Conservation (phyloP, 768 basidiomycete genomes). For the Galerina marginata region DNA sequence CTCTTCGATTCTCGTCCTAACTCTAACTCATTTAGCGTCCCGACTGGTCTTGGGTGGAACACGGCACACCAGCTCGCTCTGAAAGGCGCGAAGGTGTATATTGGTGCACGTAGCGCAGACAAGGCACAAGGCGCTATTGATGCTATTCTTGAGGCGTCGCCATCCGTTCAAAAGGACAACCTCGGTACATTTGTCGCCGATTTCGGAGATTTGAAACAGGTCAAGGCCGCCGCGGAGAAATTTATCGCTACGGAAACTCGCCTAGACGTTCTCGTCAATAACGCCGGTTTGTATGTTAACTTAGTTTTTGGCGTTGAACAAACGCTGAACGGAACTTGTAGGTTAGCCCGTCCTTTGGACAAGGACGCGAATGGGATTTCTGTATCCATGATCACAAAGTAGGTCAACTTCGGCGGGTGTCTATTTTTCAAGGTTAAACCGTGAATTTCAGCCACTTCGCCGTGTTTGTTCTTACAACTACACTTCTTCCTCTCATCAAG, state of each 20-base stretch:
- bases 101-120: background rate
- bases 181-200: background rate
- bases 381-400: too few relatives aligned
- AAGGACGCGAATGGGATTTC: too few relatives aligned
- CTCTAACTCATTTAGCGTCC: background rate
- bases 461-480: background rate
- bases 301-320: too few relatives aligned
- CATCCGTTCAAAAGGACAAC: background rate
- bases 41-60: background rate
- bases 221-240: background rate
- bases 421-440: too few relatives aligned
- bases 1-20: background rate
- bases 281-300: too few relatives aligned
- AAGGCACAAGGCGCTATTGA: background rate
- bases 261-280: background rate
- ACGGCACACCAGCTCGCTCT: background rate
- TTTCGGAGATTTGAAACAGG: background rate
- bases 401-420: too few relatives aligned
- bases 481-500: background rate
- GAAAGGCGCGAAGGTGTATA: constrained; percentile 4
- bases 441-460: background rate
- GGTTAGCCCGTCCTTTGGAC: too few relatives aligned
- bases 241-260: background rate
- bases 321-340: too few relatives aligned
- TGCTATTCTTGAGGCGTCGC: too few relatives aligned